Evolutionary conservation across 495 filamentous ascomycete species (phyloP).

Genomic region (Penicillium flavigenum): DNA sequence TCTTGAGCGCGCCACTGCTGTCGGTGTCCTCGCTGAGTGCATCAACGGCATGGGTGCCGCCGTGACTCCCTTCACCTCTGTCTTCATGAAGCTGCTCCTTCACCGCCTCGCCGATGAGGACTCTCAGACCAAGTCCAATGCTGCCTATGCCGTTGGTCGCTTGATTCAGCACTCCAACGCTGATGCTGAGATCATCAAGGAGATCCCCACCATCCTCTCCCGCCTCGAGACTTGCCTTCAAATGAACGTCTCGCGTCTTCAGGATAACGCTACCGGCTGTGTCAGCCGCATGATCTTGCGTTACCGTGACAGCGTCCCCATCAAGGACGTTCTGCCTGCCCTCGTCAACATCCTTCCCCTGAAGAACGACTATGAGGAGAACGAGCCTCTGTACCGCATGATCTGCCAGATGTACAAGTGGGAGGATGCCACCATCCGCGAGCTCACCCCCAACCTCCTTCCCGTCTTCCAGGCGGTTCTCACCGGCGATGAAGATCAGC

Average conservation of each 20-base stretch:
- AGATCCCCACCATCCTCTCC: constrained; percentile 70
- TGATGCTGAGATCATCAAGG: constrained; percentile 65
- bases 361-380: constrained; percentile 95
- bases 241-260: constrained; percentile 68
- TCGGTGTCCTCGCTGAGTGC: constrained; percentile 91
- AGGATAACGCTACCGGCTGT: constrained; percentile 94
- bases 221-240: constrained; percentile 84
- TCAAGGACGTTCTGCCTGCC: constrained; percentile 75
- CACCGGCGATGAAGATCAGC: constrained; percentile 74
- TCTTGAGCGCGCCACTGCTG: constrained; percentile 81
- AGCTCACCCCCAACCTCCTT: constrained; percentile 74
- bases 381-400: constrained; percentile 85
- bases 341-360: constrained; percentile 79
- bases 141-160: constrained; percentile 85
- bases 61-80: constrained; percentile 73
- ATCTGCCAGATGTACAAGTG: constrained; percentile 80
- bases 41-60: constrained; percentile 76
- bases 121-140: constrained; percentile 88
- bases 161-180: constrained; percentile 77
- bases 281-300: constrained; percentile 87
- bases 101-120: constrained; percentile 90
- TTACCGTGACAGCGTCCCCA: constrained; percentile 73
- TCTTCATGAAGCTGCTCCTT: constrained; percentile 75
- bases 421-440: constrained; percentile 67
- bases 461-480: constrained; percentile 81